These are phyloP conservation scores for Termitomyces sp. DNA, from an alignment of 1,284 basidiomycete species.

Conservation along the genomic window DNA sequence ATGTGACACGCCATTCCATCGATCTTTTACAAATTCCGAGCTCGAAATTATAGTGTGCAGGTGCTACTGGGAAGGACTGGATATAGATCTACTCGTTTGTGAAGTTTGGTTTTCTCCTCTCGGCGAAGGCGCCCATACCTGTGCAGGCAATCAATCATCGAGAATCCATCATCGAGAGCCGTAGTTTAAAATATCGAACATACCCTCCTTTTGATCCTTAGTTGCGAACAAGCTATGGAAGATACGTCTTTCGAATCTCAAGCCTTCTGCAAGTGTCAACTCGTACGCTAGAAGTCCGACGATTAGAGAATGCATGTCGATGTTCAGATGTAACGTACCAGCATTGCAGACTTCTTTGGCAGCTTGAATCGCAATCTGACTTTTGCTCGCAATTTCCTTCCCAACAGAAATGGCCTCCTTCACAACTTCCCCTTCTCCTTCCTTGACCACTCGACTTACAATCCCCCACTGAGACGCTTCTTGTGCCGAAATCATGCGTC, in stretches of 20 bases:
- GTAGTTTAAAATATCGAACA: slow-evolving; percentile 20
- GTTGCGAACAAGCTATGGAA: slow-evolving; percentile 96
- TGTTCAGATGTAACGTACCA: slow-evolving; percentile 41
- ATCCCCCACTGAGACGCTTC: slow-evolving; percentile 88
- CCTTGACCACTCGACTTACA: slow-evolving; percentile 76
- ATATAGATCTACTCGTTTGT: slow-evolving; percentile 42
- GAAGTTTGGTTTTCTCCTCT: slow-evolving; percentile 91
- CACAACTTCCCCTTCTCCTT: slow-evolving; percentile 76
- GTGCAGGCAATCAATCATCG: slow-evolving; percentile 9
- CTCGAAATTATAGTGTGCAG: neutral
- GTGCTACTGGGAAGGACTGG: neutral
- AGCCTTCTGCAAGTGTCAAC: slow-evolving; percentile 75
- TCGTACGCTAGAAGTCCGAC: slow-evolving; percentile 62
- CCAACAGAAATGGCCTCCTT: slow-evolving; percentile 87
- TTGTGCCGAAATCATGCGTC: slow-evolving; percentile 72
- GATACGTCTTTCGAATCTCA: slow-evolving; percentile 83
- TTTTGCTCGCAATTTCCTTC: slow-evolving; percentile 78
- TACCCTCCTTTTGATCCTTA: slow-evolving; percentile 95
- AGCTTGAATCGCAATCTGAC: slow-evolving; percentile 82
- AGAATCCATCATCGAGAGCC: slow-evolving; percentile 6
- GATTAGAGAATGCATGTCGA: neutral
- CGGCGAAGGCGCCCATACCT: slow-evolving; percentile 97
- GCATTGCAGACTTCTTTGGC: slow-evolving; percentile 96
- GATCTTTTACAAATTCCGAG: neutral
- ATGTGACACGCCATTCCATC: neutral